Evolutionary conservation across 352 stramenopile species (phyloP).

Genomic region (Phytophthora cryptogea): DNA sequence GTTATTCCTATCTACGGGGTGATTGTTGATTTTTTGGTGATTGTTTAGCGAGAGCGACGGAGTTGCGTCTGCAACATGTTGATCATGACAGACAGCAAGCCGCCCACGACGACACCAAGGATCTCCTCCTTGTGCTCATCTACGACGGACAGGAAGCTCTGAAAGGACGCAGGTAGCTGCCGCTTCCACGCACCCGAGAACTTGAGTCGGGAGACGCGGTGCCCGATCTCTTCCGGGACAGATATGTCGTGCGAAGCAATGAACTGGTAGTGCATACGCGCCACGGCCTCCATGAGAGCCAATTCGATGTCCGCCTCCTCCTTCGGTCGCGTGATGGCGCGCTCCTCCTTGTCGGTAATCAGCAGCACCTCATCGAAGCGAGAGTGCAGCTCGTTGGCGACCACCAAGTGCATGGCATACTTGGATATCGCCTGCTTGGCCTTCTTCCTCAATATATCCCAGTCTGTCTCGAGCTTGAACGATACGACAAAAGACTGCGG

Average conservation of each 20-base stretch:
- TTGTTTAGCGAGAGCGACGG: constrained; percentile 36
- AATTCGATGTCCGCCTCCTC: constrained; percentile 70
- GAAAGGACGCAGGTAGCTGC: constrained; percentile 41
- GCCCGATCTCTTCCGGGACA: constrained; percentile 58
- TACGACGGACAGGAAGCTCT: constrained; percentile 46
- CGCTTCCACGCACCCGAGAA: constrained; percentile 44
- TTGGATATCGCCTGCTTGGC: constrained; percentile 90
- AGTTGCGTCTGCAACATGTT: constrained; percentile 72
- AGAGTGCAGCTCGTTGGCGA: constrained; percentile 97
- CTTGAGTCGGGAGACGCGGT: constrained; percentile 32
- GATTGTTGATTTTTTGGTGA: neutral
- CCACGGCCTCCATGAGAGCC: constrained; percentile 64
- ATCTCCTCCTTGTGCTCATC: constrained; percentile 81
- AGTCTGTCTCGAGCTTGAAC: constrained; percentile 99
- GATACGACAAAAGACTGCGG: constrained; percentile 95
- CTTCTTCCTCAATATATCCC: constrained; percentile 93
- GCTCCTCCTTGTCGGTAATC: constrained; percentile 65
- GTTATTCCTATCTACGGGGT: constrained; percentile 10
- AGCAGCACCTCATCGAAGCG: constrained; percentile 92
- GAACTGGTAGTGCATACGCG: constrained; percentile 73
- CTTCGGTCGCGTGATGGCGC: constrained; percentile 52
- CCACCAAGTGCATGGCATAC: constrained; percentile 97
- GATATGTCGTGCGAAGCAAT: constrained; percentile 65
- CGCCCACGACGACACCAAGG: constrained; percentile 64
- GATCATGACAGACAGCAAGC: constrained; percentile 72